Base-by-base conservation (phyloP, 352 stramenopile species). In the Phytophthora cryptogea region DNA sequence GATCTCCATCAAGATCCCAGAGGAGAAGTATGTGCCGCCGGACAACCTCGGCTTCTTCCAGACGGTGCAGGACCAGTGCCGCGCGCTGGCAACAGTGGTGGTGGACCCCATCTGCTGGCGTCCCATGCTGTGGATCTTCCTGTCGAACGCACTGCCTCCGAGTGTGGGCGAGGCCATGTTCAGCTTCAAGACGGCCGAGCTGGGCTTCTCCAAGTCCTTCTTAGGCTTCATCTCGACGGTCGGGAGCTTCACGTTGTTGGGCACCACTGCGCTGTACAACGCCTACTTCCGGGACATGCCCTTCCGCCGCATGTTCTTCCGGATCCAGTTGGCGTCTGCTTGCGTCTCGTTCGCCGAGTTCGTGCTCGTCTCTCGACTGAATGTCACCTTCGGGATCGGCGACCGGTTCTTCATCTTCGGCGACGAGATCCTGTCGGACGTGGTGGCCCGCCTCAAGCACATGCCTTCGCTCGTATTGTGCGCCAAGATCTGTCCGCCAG, bases 401-500 rank as follows among this genome's bases (percentile, higher is more conserved):
- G 84, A 93, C 62, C 74, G 62, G 23, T 89, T 84, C 51, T 93
- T 93, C 63, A 90, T 93, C 54, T 90, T 93, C 37, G 80, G 82
- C 17, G 84, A 93, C 66, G 82, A 90, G 61, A 88, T 93, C 50
- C 72, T 90, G 8, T 89, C 80, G 59, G 84, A 91, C 49, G 81
- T 93, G 5, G 84, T 93, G 26, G 80, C 77, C 46, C 76, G 81
- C 0, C 79, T 94, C 66, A 91, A 92, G 64, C 78, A 88, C 59
- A 94, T 99, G 73, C 96, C 96, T 8, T 98, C 89, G 45, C 82
- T 99, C 26, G 94, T 98, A 42, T 73, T 99, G n/a, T 97, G 96
- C 44, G 93, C 94, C 55, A 92, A 94, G 63, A 84, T 99, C 54
- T 99, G 96, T 56, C 96, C 96, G 27, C 89, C 84, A 27, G 96